Percentiles rank a stretch among this genome's conserved stretches.
Evolutionary conservation across 140 eudicot genomes (phyloP).

Genomic region (Stevia rebaudiana): DNA sequence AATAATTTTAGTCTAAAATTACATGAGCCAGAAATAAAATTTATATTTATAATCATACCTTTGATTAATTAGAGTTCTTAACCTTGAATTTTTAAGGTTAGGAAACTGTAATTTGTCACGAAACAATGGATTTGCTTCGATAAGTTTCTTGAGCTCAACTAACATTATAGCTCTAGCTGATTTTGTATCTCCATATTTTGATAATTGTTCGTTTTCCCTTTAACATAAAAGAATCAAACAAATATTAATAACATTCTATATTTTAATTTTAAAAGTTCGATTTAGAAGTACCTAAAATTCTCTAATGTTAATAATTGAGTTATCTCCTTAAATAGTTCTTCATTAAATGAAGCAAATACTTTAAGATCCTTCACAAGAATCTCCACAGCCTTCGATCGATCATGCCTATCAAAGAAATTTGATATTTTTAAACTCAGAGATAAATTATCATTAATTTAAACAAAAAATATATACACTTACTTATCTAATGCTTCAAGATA

Average conservation of each 20-base stretch:
- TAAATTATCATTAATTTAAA: not conserved
- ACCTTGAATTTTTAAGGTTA: constrained; percentile 74
- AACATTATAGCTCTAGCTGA: constrained; percentile 90
- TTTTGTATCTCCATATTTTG: constrained; percentile 90
- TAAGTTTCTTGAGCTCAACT: constrained; percentile 87
- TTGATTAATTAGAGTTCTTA: constrained; percentile 82
- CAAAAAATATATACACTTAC: constrained; percentile 42
- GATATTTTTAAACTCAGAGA: not conserved
- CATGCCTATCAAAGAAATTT: constrained; percentile 51
- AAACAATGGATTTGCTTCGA: constrained; percentile 89
- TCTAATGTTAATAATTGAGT: constrained; percentile 81
- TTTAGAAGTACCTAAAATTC: constrained; percentile 65
- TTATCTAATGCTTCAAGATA: constrained; percentile 93
- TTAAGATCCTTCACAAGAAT: constrained; percentile 94
- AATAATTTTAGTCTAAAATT: not conserved
- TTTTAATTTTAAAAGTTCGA: not conserved
- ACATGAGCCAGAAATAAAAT: not conserved
- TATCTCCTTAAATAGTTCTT: constrained; percentile 87
- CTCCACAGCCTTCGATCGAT: constrained; percentile 77
- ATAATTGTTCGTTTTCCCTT: constrained; percentile 87
- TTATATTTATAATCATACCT: constrained; percentile 36
- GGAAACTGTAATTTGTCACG: constrained; percentile 89
- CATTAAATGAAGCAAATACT: constrained; percentile 88
- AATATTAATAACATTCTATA: not conserved
- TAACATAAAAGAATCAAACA: not conserved